phyloP scores from a whole-genome alignment of 345 rosid genomes.

The Rhizophora apiculata region DNA sequence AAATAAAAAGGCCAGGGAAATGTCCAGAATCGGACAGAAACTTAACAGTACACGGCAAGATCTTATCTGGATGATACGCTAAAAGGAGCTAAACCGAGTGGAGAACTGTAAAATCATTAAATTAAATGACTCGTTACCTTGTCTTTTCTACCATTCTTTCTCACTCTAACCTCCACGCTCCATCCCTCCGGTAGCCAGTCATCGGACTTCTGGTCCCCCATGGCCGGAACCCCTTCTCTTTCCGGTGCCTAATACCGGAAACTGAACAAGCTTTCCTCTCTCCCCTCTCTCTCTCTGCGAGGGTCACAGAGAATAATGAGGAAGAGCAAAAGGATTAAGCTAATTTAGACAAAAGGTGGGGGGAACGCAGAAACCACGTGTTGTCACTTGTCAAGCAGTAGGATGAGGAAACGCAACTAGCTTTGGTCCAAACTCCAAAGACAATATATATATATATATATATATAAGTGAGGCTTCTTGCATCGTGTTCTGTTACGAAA shows the following conservation, averaged over 20 bases:
- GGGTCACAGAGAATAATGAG: constrained; percentile 6
- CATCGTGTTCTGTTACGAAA: not conserved
- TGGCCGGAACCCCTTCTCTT: not conserved
- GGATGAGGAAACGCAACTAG: too few relatives aligned
- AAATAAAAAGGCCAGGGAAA: too few relatives aligned
- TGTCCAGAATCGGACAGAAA: too few relatives aligned
- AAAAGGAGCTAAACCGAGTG: not conserved
- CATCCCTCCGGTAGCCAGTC: constrained; percentile 55
- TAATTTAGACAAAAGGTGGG: constrained; percentile 15
- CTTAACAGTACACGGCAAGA: too few relatives aligned
- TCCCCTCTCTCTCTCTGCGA: not conserved
- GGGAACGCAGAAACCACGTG: constrained; percentile 39
- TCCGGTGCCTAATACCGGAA: too few relatives aligned
- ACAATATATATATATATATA: too few relatives aligned
- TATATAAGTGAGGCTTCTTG: not conserved
- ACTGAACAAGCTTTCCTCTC: too few relatives aligned
- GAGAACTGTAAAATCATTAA: not conserved
- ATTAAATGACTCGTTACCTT: constrained; percentile 42
- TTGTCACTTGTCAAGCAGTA: constrained; percentile 28
- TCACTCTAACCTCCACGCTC: constrained; percentile 54
- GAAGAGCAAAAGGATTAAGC: not conserved
- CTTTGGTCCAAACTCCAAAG: too few relatives aligned
- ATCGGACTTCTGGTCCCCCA: constrained; percentile 34
- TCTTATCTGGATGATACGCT: not conserved
- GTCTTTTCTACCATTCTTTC: constrained; percentile 60